Percentiles rank a stretch among this genome's conserved stretches.
phyloP scores from a whole-genome alignment of 2,329 filamentous ascomycete genomes.

The Aspergillus amoenus region DNA sequence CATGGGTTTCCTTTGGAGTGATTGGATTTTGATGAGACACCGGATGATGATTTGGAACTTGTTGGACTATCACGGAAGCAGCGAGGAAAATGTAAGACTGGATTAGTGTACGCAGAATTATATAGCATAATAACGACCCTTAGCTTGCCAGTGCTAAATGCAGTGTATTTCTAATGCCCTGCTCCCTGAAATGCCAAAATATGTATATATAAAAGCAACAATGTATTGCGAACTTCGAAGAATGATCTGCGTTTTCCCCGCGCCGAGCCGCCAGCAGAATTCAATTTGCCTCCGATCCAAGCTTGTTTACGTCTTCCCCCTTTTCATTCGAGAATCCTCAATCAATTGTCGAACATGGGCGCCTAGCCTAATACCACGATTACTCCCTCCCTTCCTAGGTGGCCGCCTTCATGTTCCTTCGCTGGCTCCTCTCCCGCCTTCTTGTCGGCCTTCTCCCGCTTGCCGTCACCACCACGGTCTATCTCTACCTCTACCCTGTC shows the following conservation, averaged over 20 bases:
- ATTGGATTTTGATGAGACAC: constrained; percentile 17
- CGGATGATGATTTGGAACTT: constrained; percentile 9
- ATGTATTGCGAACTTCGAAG: neutral
- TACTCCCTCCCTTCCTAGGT: neutral
- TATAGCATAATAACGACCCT: constrained; percentile 3
- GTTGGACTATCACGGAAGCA: constrained; percentile 8
- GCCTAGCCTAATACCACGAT: neutral
- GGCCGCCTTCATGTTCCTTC: constrained; percentile 50
- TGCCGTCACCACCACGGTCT: constrained; percentile 68
- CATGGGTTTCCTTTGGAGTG: constrained; percentile 20
- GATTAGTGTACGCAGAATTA: constrained; percentile 2
- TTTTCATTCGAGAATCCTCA: neutral
- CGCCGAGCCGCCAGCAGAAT: constrained; percentile 4
- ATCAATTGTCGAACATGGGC: neutral
- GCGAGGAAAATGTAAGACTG: constrained; percentile 8
- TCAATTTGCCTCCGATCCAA: neutral
- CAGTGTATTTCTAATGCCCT: neutral
- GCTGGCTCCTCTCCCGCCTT: constrained; percentile 45
- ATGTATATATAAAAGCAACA: too few relatives aligned
- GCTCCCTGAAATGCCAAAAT: too few relatives aligned
- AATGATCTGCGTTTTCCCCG: neutral
- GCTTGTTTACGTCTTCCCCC: neutral
- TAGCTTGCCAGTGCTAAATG: neutral
- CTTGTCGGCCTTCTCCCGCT: constrained; percentile 60
- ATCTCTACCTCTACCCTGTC: constrained; percentile 84